phyloP scores from a whole-genome alignment of 169 alveolate species.

The Eimeria falciformis region DNA sequence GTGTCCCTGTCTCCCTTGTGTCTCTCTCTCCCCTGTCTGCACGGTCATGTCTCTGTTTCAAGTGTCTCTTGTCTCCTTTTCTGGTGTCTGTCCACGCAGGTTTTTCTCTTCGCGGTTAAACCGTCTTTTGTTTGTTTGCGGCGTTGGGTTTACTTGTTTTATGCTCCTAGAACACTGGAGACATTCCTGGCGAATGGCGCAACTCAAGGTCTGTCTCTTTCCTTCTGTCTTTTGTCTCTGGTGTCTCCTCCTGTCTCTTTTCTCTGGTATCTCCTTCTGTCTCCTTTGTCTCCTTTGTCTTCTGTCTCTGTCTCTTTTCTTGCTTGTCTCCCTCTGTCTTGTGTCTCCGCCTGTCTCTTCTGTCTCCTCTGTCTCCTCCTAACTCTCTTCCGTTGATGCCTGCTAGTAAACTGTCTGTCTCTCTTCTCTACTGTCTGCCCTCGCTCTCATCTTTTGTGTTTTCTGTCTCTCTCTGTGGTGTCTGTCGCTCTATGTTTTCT shows the following conservation, averaged over 20 bases:
- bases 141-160: constrained; percentile 39
- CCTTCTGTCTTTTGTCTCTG: no score
- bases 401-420: not conserved
- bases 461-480: not conserved
- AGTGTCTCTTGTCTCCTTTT: not conserved
- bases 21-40: not conserved
- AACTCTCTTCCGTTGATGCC: no score
- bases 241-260: no score
- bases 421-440: not conserved
- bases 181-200: constrained; percentile 66
- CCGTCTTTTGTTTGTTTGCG: constrained; percentile 13
- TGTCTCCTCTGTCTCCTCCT: no score
- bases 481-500: no score
- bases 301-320: no score
- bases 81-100: not conserved
- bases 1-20: not conserved
- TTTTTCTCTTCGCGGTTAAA: constrained; percentile 57
- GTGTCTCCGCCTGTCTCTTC: no score
- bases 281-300: no score
- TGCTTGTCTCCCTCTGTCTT: no score
- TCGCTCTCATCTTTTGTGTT: not conserved
- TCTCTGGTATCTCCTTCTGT: not conserved
- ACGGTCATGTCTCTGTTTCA: not conserved
- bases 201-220: constrained; percentile 17
- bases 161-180: constrained; percentile 69